Percentiles rank a stretch among this genome's conserved stretches.
phyloP scores from a whole-genome alignment of 257 asterid genomes.

The Cinchona pubescens region DNA sequence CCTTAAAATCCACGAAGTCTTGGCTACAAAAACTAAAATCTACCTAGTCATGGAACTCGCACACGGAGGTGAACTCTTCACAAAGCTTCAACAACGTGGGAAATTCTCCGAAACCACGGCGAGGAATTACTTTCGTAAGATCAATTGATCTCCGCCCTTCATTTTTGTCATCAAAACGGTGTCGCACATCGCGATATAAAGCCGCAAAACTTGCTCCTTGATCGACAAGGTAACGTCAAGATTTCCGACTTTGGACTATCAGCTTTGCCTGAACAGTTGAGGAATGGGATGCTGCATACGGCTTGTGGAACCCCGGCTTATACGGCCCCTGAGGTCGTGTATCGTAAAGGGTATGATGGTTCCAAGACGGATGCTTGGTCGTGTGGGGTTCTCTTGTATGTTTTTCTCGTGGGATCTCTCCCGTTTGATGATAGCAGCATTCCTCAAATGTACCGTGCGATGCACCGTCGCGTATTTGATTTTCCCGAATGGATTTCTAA shows the following conservation, averaged over 20 bases:
- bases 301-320: constrained; percentile 93
- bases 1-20: constrained; percentile 72
- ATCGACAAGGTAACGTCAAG: constrained; percentile 49
- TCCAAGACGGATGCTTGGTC: constrained; percentile 96
- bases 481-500: constrained; percentile 72
- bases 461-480: constrained; percentile 47
- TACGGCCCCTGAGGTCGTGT: constrained; percentile 84
- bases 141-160: constrained; percentile 69
- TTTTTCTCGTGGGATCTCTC: constrained; percentile 55
- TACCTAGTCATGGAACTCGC: constrained; percentile 93
- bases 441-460: constrained; percentile 65
- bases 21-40: constrained; percentile 76
- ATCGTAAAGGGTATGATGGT: constrained; percentile 71
- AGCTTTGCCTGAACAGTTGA: constrained; percentile 66
- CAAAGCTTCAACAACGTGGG: constrained; percentile 51
- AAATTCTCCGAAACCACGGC: constrained; percentile 60
- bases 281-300: constrained; percentile 59
- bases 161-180: constrained; percentile 75
- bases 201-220: constrained; percentile 84
- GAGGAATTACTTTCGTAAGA: constrained; percentile 53
- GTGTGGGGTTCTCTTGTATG: constrained; percentile 67
- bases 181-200: constrained; percentile 88
- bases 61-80: constrained; percentile 71
- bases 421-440: constrained; percentile 75
- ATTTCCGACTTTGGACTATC: constrained; percentile 90